phyloP scores from a whole-genome alignment of 495 filamentous ascomycete species.

The Aspergillus ellipticus region DNA sequence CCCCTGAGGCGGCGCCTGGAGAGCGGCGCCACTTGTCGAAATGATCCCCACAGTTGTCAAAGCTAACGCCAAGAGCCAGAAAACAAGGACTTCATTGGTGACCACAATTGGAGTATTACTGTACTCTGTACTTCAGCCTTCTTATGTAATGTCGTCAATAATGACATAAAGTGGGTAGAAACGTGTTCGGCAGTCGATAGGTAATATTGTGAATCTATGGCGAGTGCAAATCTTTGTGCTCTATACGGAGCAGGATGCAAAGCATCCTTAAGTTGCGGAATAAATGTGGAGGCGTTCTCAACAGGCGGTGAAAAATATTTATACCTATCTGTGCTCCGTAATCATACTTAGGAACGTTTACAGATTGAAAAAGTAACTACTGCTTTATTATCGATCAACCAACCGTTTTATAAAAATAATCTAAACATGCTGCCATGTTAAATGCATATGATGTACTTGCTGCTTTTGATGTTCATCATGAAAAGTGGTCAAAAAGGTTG shows the following conservation, averaged over 20 bases:
- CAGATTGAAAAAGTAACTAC: too few species aligned
- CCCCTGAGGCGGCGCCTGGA: constrained; percentile 39
- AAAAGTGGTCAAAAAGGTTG: too few species aligned
- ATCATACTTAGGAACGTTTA: too few species aligned
- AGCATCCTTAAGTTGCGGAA: too few species aligned
- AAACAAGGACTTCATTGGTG: not conserved
- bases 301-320: not conserved
- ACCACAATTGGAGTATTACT: not conserved
- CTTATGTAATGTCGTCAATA: not conserved
- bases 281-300: not conserved
- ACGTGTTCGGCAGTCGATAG: not conserved
- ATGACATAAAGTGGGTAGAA: not conserved
- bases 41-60: constrained; percentile 18
- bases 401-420: not conserved
- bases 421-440: not conserved
- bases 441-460: not conserved
- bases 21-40: constrained; percentile 38
- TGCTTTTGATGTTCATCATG: too few species aligned
- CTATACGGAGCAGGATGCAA: not conserved
- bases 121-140: too few species aligned
- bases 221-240: not conserved
- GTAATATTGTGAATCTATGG: not conserved
- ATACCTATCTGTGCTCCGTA: too few species aligned
- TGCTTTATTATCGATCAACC: not conserved
- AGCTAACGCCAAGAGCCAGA: constrained; percentile 17